Percentiles rank a stretch among this genome's conserved stretches.
phyloP scores from a whole-genome alignment of 2,329 filamentous ascomycete species.

The Samsoniella hepiali region DNA sequence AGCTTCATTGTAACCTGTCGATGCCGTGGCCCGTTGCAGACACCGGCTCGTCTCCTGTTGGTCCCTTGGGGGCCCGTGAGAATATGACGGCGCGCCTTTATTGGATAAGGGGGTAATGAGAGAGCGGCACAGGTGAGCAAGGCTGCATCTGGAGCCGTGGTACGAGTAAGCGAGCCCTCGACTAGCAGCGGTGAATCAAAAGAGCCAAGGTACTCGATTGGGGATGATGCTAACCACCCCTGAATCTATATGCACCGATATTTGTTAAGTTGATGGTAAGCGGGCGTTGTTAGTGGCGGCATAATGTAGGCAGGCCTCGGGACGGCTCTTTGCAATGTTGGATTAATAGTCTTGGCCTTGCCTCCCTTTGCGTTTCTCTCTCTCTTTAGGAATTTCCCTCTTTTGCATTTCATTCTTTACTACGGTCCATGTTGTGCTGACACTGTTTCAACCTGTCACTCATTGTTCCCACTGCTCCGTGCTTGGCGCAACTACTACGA shows the following conservation, averaged over 20 bases:
- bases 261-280: not conserved
- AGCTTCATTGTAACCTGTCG: not conserved
- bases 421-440: too few species aligned
- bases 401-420: too few species aligned
- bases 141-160: not conserved
- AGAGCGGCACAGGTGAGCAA: not conserved
- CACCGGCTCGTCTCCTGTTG: not conserved
- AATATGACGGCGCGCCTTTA: not conserved
- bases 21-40: conserved; percentile 10
- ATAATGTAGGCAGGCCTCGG: not conserved
- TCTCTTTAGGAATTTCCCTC: not conserved
- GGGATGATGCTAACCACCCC: not conserved
- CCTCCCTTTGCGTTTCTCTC: not conserved
- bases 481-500: too few species aligned
- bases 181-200: not conserved
- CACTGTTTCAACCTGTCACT: too few species aligned
- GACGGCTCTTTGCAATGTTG: too few species aligned
- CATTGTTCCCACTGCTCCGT: too few species aligned
- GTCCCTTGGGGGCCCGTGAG: conserved; percentile 2
- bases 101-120: not conserved
- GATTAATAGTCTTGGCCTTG: too few species aligned
- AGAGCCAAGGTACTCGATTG: not conserved
- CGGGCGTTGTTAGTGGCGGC: not conserved
- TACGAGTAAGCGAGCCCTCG: not conserved
- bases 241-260: conserved; percentile 6